Evolutionary conservation across 257 asterid species (phyloP).

Genomic region (Solanum ahanhuiri): DNA sequence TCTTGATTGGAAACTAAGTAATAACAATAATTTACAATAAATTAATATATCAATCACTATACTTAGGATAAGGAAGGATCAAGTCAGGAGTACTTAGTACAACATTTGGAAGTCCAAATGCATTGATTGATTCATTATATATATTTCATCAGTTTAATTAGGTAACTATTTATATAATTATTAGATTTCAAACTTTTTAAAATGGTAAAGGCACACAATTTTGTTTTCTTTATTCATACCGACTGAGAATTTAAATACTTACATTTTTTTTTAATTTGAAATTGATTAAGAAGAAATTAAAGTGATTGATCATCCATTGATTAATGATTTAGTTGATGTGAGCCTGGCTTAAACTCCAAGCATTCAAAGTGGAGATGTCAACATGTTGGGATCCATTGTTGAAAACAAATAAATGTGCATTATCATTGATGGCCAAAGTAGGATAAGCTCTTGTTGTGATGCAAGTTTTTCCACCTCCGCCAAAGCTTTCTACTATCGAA

Average conservation of each 20-base stretch:
- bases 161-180: not conserved
- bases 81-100: not conserved
- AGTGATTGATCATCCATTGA: not conserved
- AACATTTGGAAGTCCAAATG: not conserved
- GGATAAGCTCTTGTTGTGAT: slow-evolving; percentile 23
- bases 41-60: not conserved
- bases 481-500: slow-evolving; percentile 27
- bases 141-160: not conserved
- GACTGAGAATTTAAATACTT: not conserved
- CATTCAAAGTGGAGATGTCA: slow-evolving; percentile 3
- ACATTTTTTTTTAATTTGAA: not conserved
- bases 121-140: not conserved
- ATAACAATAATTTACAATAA: not conserved
- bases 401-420: slow-evolving; percentile 8
- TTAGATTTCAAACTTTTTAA: not conserved
- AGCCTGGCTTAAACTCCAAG: slow-evolving; percentile 19
- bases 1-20: not conserved
- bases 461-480: slow-evolving; percentile 21
- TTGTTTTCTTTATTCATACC: not conserved
- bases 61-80: not conserved
- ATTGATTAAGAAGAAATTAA: not conserved
- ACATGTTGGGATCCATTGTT: slow-evolving; percentile 18
- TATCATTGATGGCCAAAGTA: not conserved
- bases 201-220: not conserved
- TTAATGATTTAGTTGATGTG: not conserved